Percentiles rank a stretch among this genome's conserved stretches.
These are phyloP conservation scores for Colletotrichum neosansevieriae DNA, from an alignment of 2,329 filamentous ascomycete species.

Conservation along the genomic window DNA sequence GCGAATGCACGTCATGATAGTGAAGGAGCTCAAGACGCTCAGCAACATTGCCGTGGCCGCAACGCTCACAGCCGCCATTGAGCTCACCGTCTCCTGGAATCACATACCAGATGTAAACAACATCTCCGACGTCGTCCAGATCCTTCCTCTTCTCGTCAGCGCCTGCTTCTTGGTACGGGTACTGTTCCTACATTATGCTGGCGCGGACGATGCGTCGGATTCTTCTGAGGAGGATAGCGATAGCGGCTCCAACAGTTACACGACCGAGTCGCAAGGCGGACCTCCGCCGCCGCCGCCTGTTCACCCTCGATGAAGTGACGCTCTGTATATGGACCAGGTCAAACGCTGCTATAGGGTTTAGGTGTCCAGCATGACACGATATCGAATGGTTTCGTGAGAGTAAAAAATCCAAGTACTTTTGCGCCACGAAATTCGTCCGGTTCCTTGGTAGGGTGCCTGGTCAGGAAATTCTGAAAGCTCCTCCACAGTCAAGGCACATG, in stretches of 20 bases:
- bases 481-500: too few relatives aligned
- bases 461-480: too few relatives aligned
- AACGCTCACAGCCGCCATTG: conserved; percentile 45
- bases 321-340: too few relatives aligned
- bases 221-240: conserved; percentile 31
- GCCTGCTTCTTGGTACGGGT: conserved; percentile 46
- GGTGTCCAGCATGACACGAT: too few relatives aligned
- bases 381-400: too few relatives aligned
- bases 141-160: conserved; percentile 49
- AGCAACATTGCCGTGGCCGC: conserved; percentile 44
- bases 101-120: conserved; percentile 43
- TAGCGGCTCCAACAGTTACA: conserved; percentile 21
- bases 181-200: conserved; percentile 43
- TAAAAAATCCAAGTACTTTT: too few relatives aligned
- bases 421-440: too few relatives aligned
- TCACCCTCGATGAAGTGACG: conserved; percentile 5
- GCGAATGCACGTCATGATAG: conserved; percentile 41
- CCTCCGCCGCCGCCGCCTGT: conserved; percentile 30
- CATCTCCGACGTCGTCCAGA: conserved; percentile 47
- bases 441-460: too few relatives aligned
- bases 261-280: conserved; percentile 26
- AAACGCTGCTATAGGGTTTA: too few relatives aligned
- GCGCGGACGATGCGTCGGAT: conserved; percentile 27
- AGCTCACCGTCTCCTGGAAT: conserved; percentile 52
- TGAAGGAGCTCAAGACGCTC: conserved; percentile 46